Evolutionary conservation across 805 yeast species (phyloP), one percentile per base, ranked within the genome.

Genomic region (Scheffersomyces ergatensis): DNA sequence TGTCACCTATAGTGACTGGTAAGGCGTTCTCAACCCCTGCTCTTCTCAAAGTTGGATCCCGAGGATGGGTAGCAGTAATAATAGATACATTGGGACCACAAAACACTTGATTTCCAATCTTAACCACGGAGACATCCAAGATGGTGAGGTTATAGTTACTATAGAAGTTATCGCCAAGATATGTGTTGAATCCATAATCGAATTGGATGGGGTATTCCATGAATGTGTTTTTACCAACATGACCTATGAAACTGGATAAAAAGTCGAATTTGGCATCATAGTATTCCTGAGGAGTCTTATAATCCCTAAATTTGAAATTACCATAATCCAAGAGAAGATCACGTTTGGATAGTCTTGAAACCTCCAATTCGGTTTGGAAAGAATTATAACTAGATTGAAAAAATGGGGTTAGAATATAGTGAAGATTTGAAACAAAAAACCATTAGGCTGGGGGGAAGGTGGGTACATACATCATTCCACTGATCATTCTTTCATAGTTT

Each of bases 401-500:
- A n/a, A n/a, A n/a, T n/a, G n/a, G n/a, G n/a, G n/a, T n/a, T n/a
- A n/a, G n/a, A n/a, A n/a, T n/a, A n/a, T n/a, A n/a, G n/a, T n/a
- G n/a, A n/a, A n/a, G n/a, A n/a, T n/a, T n/a, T n/a, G n/a, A n/a
- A n/a, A n/a, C n/a, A n/a, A n/a, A n/a, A n/a, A n/a, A n/a, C n/a
- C n/a, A n/a, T n/a, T n/a, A n/a, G n/a, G n/a, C n/a, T n/a, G n/a
- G n/a, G n/a, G n/a, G n/a, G n/a, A n/a, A n/a, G n/a, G 6, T 21
- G 24, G 9, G 13, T 34, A 42, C 46, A 15, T 40, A 42, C 37
- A 47, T 33, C 47, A 48, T 40, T 7, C 52, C 52, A 35, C 47
- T 41, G 18, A 48, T 48, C 52, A 48, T 48, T 31, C 50, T 30
- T 34, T 48, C 50, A 20, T 48, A 48, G 18, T 48, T 48, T 12